Evolutionary conservation across 768 basidiomycete genomes (phyloP).

Genomic region (Erythrobasidium yunnanense): DNA sequence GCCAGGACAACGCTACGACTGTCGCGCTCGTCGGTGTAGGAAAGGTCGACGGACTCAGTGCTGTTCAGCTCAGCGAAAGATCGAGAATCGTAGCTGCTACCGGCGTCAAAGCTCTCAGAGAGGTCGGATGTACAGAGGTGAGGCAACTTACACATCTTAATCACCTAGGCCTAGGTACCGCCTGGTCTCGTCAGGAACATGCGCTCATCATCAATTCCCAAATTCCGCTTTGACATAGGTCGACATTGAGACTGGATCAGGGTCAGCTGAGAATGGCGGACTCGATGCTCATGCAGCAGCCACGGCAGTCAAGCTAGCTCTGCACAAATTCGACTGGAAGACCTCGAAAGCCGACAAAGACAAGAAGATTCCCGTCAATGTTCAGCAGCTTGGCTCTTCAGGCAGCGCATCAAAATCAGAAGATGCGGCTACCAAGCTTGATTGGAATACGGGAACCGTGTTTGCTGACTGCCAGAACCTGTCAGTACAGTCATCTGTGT

Average conservation of each 20-base stretch:
- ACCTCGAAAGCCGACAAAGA: slow-evolving; percentile 18
- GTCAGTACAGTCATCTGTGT: too few species aligned
- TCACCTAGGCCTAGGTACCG: too few species aligned
- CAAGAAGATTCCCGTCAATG: slow-evolving; percentile 19
- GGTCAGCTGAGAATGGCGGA: too few species aligned
- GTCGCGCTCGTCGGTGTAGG: slow-evolving; percentile 19
- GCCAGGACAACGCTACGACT: slow-evolving; percentile 11
- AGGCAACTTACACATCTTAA: too few species aligned
- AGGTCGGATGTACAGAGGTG: slow-evolving; percentile 24
- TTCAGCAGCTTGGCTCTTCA: background rate
- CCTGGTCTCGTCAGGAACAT: background rate
- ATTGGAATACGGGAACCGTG: slow-evolving; percentile 60
- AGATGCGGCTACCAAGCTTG: slow-evolving; percentile 41
- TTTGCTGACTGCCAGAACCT: slow-evolving; percentile 71
- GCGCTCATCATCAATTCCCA: background rate
- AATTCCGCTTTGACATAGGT: background rate
- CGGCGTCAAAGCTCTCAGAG: slow-evolving; percentile 18
- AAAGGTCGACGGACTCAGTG: background rate
- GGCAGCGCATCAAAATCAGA: background rate
- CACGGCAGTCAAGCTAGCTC: slow-evolving; percentile 7
- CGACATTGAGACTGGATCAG: slow-evolving; percentile 7
- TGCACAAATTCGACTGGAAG: slow-evolving; percentile 26
- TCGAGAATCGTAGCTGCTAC: slow-evolving; percentile 17
- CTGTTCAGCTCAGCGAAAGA: background rate
- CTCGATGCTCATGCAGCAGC: slow-evolving; percentile 12